These are phyloP conservation scores for Ramichloridium luteum DNA, from an alignment of 2,329 filamentous ascomycete genomes.

Conservation along the genomic window DNA sequence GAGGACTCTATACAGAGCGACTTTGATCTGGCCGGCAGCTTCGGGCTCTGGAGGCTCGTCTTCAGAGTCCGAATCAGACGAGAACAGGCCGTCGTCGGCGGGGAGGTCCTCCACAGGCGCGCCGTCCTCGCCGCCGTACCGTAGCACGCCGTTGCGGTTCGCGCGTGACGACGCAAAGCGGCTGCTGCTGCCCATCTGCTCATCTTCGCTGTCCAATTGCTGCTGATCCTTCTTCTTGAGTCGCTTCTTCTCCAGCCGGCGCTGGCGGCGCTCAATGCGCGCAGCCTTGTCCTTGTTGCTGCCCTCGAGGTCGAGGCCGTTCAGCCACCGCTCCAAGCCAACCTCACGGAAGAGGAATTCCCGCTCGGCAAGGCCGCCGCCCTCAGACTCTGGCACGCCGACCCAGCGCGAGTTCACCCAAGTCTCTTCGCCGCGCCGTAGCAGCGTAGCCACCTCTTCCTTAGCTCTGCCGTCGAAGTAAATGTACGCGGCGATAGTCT, in stretches of 20 bases:
- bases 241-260: conserved; percentile 62
- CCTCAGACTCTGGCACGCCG: conserved; percentile 79
- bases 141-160: conserved; percentile 49
- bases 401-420: conserved; percentile 99
- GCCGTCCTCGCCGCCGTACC: conserved; percentile 67
- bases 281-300: conserved; percentile 69
- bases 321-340: conserved; percentile 89
- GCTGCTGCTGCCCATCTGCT: conserved; percentile 20
- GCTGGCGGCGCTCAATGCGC: conserved; percentile 52
- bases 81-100: conserved; percentile 53
- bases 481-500: conserved; percentile 96
- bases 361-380: conserved; percentile 85
- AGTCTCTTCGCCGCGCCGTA: conserved; percentile 88
- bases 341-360: conserved; percentile 97
- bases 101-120: conserved; percentile 59
- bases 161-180: too few species aligned
- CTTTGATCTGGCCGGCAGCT: conserved; percentile 94
- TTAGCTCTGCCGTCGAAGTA: conserved; percentile 95
- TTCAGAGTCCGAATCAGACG: conserved; percentile 57
- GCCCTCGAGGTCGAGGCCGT: conserved; percentile 77
- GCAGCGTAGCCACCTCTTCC: conserved; percentile 89
- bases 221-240: conserved; percentile 50
- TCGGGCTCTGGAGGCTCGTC: conserved; percentile 81
- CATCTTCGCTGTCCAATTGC: conserved; percentile 41
- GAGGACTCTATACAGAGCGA: conserved; percentile 87